Evolutionary conservation across 768 basidiomycete species (phyloP).

Genomic region (Pleurotus giganteus): DNA sequence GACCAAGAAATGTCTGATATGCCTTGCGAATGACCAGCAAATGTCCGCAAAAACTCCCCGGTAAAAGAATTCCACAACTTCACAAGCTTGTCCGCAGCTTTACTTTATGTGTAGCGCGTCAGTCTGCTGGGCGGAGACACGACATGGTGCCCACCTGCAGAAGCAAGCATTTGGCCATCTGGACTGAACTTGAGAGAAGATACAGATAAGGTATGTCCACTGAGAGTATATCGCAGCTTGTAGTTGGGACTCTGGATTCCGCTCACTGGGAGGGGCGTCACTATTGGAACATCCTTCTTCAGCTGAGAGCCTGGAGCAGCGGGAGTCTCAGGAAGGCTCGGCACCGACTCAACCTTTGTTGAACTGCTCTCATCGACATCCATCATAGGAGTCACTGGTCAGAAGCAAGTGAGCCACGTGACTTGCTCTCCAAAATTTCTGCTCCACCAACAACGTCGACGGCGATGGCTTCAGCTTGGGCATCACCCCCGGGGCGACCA

Average conservation of each 20-base stretch:
- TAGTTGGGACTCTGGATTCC: conserved; percentile 44
- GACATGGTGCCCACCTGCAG: conserved; percentile 61
- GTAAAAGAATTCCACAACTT: conserved; percentile 79
- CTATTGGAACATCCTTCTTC: neutral
- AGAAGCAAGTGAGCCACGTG: neutral
- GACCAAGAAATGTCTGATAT: conserved; percentile 94
- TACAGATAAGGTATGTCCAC: conserved; percentile 81
- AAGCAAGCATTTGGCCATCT: conserved; percentile 78
- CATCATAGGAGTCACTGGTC: neutral
- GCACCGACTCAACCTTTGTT: too few relatives aligned
- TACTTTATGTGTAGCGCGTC: conserved; percentile 32
- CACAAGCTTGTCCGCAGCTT: conserved; percentile 81
- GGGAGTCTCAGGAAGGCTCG: too few relatives aligned
- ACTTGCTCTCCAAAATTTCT: neutral
- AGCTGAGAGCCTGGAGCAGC: neutral
- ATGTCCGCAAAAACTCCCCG: conserved; percentile 70
- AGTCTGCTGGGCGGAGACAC: conserved; percentile 16
- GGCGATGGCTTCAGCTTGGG: conserved; percentile 63
- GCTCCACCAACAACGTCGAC: neutral
- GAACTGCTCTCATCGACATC: neutral
- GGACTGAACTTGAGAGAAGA: conserved; percentile 89
- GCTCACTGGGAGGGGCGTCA: neutral
- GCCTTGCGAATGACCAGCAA: conserved; percentile 75
- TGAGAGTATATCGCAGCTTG: conserved; percentile 57
- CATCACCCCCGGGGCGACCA: conserved; percentile 73